Conservation (phyloP, 2,329 filamentous ascomycete genomes). For the Hymenoscyphus scutula region DNA sequence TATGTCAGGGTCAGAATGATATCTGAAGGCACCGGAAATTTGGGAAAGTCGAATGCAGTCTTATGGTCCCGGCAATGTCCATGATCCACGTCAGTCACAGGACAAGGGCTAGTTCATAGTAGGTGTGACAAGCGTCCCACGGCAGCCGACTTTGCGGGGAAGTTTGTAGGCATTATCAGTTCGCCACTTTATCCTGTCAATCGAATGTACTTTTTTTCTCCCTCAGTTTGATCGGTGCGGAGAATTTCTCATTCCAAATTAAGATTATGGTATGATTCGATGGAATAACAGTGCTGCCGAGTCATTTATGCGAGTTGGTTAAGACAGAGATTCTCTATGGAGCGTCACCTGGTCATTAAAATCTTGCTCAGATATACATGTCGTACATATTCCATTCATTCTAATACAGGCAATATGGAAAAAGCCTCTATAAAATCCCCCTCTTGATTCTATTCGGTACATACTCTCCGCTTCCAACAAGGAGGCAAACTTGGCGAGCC, state of each 20-base stretch:
- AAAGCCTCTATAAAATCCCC: neutral
- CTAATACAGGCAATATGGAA: slow-evolving; percentile 19
- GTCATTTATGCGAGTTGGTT: slow-evolving; percentile 1
- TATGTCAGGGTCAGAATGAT: neutral
- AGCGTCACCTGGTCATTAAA: slow-evolving; percentile 15
- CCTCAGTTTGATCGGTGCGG: neutral
- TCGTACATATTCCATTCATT: slow-evolving; percentile 1
- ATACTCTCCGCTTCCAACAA: slow-evolving; percentile 2
- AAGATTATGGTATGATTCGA: slow-evolving; percentile 7
- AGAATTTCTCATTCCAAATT: slow-evolving; percentile 2
- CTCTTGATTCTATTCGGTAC: slow-evolving; percentile 8
- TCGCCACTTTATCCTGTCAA: slow-evolving; percentile 11
- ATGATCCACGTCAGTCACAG: neutral
- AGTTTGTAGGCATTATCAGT: neutral
- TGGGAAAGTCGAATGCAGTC: neutral
- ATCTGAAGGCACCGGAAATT: neutral
- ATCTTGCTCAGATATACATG: neutral
- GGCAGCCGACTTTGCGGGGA: slow-evolving; percentile 10
- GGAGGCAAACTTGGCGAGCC: neutral
- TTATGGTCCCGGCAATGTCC: neutral
- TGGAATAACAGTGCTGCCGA: slow-evolving; percentile 2
- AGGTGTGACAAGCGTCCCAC: neutral
- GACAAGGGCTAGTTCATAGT: neutral
- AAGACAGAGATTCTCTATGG: neutral
- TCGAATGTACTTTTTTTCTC: neutral